phyloP scores from a whole-genome alignment of 1,284 basidiomycete genomes.

The Lentinula novae-zelandiae region DNA sequence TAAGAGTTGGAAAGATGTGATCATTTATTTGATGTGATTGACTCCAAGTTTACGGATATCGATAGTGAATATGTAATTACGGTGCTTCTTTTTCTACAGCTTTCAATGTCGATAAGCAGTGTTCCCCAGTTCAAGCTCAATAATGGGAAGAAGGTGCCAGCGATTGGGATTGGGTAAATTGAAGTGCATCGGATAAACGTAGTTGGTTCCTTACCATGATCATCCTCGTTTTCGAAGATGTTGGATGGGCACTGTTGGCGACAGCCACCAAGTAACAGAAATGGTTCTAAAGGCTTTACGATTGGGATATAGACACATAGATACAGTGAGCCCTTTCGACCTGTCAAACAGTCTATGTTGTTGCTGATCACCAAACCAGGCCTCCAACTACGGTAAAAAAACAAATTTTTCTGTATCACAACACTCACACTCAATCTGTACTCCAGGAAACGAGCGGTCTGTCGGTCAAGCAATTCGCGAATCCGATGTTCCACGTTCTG shows the following conservation, averaged over 20 bases:
- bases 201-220: neutral
- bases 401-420: neutral
- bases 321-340: constrained; percentile 18
- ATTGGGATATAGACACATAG: constrained; percentile 24
- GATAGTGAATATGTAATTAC: neutral
- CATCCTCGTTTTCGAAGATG: constrained; percentile 16
- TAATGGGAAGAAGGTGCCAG: constrained; percentile 18
- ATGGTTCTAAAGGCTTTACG: constrained; percentile 22
- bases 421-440: neutral
- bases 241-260: constrained; percentile 24
- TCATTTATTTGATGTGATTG: no score
- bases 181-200: neutral
- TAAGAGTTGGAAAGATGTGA: no score
- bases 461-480: constrained; percentile 14
- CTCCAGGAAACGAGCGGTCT: constrained; percentile 14
- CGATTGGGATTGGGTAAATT: constrained; percentile 22
- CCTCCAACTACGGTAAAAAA: constrained; percentile 13
- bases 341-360: neutral
- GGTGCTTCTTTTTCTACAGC: neutral
- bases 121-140: constrained; percentile 18
- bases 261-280: constrained; percentile 20
- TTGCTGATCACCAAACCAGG: constrained; percentile 5
- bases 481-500: constrained; percentile 13
- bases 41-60: neutral
- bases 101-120: neutral